Evolutionary conservation across 148 eudicot genomes (phyloP).

Genomic region (Rhododendron vialii): DNA sequence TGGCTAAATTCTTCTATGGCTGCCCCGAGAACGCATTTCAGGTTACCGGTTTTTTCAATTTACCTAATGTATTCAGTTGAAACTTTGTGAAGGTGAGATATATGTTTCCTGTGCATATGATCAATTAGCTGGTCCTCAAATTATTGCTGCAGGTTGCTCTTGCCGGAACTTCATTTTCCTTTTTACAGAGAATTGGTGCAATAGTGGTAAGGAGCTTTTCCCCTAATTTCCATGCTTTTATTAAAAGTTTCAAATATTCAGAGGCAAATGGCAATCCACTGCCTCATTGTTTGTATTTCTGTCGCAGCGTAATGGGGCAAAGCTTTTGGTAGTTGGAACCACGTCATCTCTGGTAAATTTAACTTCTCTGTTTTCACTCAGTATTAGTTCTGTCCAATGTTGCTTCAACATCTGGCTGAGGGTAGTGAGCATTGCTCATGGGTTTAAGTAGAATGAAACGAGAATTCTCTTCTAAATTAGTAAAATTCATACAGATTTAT

Average conservation of each 20-base stretch:
- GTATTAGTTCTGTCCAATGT: neutral
- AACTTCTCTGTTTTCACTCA: neutral
- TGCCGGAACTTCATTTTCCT: conserved; percentile 73
- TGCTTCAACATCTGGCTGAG: neutral
- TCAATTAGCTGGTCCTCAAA: conserved; percentile 2
- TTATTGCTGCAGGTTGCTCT: conserved; percentile 57
- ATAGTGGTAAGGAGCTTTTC: conserved; percentile 54
- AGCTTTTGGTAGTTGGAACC: conserved; percentile 94
- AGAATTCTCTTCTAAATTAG: neutral
- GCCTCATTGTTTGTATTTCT: conserved; percentile 6
- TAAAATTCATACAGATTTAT: neutral
- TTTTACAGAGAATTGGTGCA: conserved; percentile 81
- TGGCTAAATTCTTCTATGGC: conserved; percentile 68
- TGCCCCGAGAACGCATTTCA: conserved; percentile 98
- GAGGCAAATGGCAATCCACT: neutral
- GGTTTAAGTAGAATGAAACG: neutral
- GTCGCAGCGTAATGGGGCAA: conserved; percentile 82
- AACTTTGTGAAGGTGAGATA: neutral
- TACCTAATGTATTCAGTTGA: neutral
- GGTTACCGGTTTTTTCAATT: conserved; percentile 31
- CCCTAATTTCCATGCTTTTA: neutral
- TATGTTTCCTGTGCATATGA: neutral
- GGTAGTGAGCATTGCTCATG: neutral
- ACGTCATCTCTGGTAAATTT: conserved; percentile 75
- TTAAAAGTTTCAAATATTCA: neutral